Base-by-base conservation (phyloP, 495 filamentous ascomycete species). In the Pseudevernia furfuracea region DNA sequence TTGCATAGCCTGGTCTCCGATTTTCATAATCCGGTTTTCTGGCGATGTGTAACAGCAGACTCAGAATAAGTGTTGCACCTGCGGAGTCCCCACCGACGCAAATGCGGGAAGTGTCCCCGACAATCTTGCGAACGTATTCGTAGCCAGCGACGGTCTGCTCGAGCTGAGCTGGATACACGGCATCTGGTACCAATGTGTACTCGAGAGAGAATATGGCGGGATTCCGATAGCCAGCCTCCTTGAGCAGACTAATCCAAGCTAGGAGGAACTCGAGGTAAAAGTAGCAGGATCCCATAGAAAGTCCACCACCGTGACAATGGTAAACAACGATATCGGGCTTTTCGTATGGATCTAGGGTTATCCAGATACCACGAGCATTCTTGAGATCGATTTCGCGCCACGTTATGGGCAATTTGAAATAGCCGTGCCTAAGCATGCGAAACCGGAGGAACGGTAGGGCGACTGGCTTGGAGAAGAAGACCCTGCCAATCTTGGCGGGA, bases 181-280 rank as follows among this genome's bases (percentile, higher is more conserved):
- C 79, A 64, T 89, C 86, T 15, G 89, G 89, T n/a, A 90, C 87
- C 2, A 92, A 79, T 11, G 85, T 87, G 70, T 92, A 92, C 60
- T 92, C 89, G 9, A 92, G 74, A 3, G 86, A 83, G 70, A 92
- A 87, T n/a, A 92, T 80, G 21, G 88, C 87, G 4, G 89, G 89
- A 69, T 91, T 91, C 19, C 70, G 58, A 69, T 86, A 90, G 19
- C 87, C 87, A 41, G 76, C 71, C 21, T 80, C 73, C 37, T 77
- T 74, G 43, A 92, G 75, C 0, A 86, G 71, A 49, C 74, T 78
- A 21, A 85, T 68, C 84, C 84, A 89, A 34, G 85, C 80, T 43
- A 89, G 70, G 23, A 92, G 77, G 67, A 92, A 91, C 72, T 92
- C 89, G 28, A 92, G 81, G 71, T 92, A 92, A 73, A 92, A 92